A percentile compares a stretch with the other conserved stretches of the same genome.
Conservation (phyloP, 306 rosid genomes). For the Abrus pulchellus region DNA sequence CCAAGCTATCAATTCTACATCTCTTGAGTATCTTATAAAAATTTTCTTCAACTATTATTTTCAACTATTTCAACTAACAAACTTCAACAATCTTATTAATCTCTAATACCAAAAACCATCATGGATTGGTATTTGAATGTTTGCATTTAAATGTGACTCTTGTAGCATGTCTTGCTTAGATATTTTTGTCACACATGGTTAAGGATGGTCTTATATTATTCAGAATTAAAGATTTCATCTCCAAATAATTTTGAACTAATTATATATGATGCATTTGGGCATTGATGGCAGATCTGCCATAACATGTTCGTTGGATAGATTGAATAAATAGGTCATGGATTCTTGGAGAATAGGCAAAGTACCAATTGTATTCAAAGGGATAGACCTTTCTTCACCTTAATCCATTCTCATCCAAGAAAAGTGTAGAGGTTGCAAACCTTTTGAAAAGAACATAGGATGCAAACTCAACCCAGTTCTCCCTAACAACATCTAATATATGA, state of each 20-base stretch:
- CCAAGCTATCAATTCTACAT: too few species aligned
- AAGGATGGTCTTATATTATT: conserved; percentile 55
- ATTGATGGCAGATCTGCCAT: conserved; percentile 46
- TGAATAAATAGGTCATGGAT: conserved; percentile 43
- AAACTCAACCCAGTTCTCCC: conserved; percentile 71
- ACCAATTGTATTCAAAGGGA: conserved; percentile 46
- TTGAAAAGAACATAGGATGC: conserved; percentile 69
- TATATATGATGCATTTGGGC: conserved; percentile 47
- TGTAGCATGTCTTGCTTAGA: conserved; percentile 45
- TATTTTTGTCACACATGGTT: not conserved
- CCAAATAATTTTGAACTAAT: conserved; percentile 51
- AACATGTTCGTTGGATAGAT: conserved; percentile 46
- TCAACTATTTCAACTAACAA: too few species aligned
- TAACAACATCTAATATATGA: conserved; percentile 64
- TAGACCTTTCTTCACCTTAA: conserved; percentile 55
- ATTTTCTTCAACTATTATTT: too few species aligned
- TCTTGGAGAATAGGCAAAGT: conserved; percentile 52
- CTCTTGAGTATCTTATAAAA: too few species aligned
- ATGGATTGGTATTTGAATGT: conserved; percentile 43
- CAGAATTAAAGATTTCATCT: conserved; percentile 50
- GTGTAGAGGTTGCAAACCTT: conserved; percentile 54
- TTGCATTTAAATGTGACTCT: conserved; percentile 44
- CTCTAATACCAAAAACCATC: too few species aligned
- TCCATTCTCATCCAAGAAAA: conserved; percentile 63
- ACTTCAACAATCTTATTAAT: too few species aligned